A percentile compares a stretch with the other conserved stretches of the same genome.
Conservation (phyloP, 768 basidiomycete genomes). For the Boletus rufocinnamomeus region DNA sequence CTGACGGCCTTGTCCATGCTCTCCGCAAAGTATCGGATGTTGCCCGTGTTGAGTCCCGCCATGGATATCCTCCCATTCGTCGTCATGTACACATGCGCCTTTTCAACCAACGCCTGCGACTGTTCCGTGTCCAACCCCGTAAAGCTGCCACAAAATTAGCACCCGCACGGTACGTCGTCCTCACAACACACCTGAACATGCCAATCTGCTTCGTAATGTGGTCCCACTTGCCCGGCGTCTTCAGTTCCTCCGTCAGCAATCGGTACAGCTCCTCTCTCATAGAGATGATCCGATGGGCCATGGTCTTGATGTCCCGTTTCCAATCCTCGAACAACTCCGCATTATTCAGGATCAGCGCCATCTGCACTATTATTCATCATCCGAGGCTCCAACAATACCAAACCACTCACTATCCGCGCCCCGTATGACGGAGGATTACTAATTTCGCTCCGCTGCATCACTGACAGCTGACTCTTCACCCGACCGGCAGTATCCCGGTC, state of each 20-base stretch:
- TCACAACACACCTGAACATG: constrained; percentile 80
- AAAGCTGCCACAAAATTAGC: constrained; percentile 53
- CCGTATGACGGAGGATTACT: constrained; percentile 93
- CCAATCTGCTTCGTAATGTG: constrained; percentile 96
- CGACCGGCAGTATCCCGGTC: constrained; percentile 65
- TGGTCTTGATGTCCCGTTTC: constrained; percentile 87
- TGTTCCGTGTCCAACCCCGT: constrained; percentile 75
- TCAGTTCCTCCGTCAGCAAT: constrained; percentile 66
- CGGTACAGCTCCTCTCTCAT: constrained; percentile 84
- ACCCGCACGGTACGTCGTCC: not conserved
- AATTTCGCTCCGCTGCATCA: constrained; percentile 91
- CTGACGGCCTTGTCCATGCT: constrained; percentile 69
- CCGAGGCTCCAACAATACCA: not conserved
- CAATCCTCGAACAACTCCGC: constrained; percentile 78
- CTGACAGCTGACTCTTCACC: constrained; percentile 86
- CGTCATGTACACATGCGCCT: constrained; percentile 85
- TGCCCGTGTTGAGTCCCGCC: constrained; percentile 84
- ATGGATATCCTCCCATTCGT: constrained; percentile 90
- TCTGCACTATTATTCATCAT: constrained; percentile 40
- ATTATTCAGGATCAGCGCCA: constrained; percentile 81
- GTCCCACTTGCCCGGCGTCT: constrained; percentile 93
- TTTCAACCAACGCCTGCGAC: constrained; percentile 65
- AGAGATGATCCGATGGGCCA: constrained; percentile 74
- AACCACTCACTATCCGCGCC: constrained; percentile 71
- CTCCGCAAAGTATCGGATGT: constrained; percentile 75